phyloP scores from a whole-genome alignment of 305 asterid genomes.

The Striga hermonthica region DNA sequence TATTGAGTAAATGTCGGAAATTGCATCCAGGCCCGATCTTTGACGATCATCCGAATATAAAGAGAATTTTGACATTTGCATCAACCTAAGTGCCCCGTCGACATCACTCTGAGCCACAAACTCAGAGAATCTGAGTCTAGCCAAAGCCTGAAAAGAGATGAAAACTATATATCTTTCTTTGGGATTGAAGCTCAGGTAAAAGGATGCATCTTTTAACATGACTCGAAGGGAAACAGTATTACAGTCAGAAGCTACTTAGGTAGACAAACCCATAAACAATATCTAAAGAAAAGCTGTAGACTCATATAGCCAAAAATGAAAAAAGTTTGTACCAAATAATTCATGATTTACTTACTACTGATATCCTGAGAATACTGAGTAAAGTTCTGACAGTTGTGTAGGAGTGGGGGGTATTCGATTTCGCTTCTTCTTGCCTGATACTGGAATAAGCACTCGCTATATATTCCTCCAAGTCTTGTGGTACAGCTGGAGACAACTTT shows the following conservation, averaged over 20 bases:
- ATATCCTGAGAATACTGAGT: constrained; percentile 93
- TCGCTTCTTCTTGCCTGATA: constrained; percentile 97
- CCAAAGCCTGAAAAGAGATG: constrained; percentile 63
- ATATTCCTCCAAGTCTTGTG: constrained; percentile 86
- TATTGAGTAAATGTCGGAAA: constrained; percentile 92
- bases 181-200: neutral
- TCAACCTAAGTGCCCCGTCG: constrained; percentile 92
- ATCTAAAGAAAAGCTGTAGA: neutral
- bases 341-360: constrained; percentile 61
- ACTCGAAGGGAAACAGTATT: no score
- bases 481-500: constrained; percentile 72
- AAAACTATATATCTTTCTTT: neutral
- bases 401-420: constrained; percentile 85
- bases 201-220: no score
- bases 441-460: constrained; percentile 88
- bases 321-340: neutral
- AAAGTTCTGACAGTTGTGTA: constrained; percentile 92
- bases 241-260: no score
- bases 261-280: neutral
- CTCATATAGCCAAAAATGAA: constrained; percentile 1
- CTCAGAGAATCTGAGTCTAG: constrained; percentile 81
- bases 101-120: constrained; percentile 89
- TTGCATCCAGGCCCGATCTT: constrained; percentile 85
- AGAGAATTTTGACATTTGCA: constrained; percentile 99
- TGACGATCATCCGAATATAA: constrained; percentile 91